Percentiles rank a stretch among this genome's conserved stretches.
Conservation (phyloP, 768 basidiomycete species). For the Termitomyces sp. region DNA sequence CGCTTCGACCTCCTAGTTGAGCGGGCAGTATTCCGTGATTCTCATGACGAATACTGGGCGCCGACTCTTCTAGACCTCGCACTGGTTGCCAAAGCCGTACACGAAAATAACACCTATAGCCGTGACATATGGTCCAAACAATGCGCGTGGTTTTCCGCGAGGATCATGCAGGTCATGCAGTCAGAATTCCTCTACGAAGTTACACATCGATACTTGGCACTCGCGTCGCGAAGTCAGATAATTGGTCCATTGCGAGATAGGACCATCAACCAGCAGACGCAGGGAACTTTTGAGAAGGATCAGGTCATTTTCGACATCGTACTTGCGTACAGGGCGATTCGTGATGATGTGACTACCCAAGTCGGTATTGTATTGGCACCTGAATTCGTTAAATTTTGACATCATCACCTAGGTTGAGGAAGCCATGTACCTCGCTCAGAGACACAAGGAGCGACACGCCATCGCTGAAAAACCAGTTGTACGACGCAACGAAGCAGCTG, state of each 20-base stretch:
- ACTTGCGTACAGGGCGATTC: constrained; percentile 2
- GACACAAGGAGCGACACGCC: constrained; percentile 2
- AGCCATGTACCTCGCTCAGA: constrained; percentile 3
- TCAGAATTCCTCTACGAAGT: constrained; percentile 9
- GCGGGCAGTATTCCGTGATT: constrained; percentile 5
- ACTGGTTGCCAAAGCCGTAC: constrained; percentile 7
- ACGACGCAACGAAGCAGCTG: constrained; percentile 7
- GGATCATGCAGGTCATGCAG: constrained; percentile 11
- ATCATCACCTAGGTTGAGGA: constrained; percentile 4
- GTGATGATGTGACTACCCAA: constrained; percentile 8
- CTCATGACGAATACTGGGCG: constrained; percentile 1
- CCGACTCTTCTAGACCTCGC: constrained; percentile 14
- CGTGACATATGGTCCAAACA: constrained; percentile 9
- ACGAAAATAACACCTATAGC: constrained; percentile 10
- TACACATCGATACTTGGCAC: constrained; percentile 7
- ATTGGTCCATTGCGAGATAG: constrained; percentile 1
- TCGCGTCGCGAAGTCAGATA: constrained; percentile 11
- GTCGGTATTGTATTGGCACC: background rate
- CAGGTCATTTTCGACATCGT: constrained; percentile 5
- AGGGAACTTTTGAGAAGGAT: constrained; percentile 7
- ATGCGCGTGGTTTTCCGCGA: constrained; percentile 12
- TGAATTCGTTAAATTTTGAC: background rate
- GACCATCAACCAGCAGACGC: background rate
- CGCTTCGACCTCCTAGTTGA: constrained; percentile 7
- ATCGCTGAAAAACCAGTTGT: constrained; percentile 7